A percentile compares a stretch with the other conserved stretches of the same genome.
Conservation (phyloP, 2,329 filamentous ascomycete genomes). For the Penicillium sp. region DNA sequence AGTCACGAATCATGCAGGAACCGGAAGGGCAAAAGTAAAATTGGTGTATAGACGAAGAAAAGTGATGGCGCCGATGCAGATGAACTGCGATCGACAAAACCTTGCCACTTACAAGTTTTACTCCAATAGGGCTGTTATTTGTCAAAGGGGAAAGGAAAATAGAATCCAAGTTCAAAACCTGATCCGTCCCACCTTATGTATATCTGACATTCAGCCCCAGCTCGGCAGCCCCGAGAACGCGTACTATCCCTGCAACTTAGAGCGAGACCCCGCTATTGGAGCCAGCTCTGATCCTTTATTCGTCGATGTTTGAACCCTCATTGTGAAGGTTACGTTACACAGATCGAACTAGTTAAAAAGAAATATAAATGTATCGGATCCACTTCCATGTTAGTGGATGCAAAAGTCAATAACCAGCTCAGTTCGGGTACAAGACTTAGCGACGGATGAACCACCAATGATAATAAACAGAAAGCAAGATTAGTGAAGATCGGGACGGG, state of each 20-base stretch:
- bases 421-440: not conserved
- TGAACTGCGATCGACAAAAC: conserved; percentile 10
- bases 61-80: not conserved
- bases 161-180: not conserved
- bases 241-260: not conserved
- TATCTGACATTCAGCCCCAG: conserved; percentile 17
- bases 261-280: not conserved
- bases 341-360: not conserved
- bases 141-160: not conserved
- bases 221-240: conserved; percentile 11
- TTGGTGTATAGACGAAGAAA: not conserved
- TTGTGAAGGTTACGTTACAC: not conserved
- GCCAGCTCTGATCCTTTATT: not conserved
- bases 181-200: not conserved
- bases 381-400: not conserved
- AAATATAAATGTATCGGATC: not conserved
- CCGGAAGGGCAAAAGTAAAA: not conserved
- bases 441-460: not conserved
- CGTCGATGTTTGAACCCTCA: not conserved
- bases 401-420: not conserved
- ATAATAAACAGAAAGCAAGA: not conserved
- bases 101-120: conserved; percentile 11
- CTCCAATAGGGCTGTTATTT: conserved; percentile 5
- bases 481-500: not conserved
- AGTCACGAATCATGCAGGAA: conserved; percentile 1